A percentile compares a stretch with the other conserved stretches of the same genome.
These are phyloP conservation scores for Hortaea sp. DNA, from an alignment of 2,329 filamentous ascomycete genomes.

Conservation along the genomic window DNA sequence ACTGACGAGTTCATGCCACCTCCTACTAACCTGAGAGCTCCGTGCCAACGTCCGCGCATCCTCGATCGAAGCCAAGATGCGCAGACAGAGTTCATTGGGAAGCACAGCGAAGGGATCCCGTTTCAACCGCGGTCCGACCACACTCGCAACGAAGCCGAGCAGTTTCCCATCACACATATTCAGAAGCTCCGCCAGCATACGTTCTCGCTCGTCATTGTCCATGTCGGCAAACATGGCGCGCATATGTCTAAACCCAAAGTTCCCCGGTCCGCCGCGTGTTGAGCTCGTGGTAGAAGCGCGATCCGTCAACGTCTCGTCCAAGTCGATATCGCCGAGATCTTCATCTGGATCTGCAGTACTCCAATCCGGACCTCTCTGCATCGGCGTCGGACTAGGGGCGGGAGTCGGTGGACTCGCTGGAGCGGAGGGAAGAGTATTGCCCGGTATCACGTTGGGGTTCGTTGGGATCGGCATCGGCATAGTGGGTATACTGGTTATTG, in stretches of 20 bases:
- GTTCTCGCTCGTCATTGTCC: conserved; percentile 64
- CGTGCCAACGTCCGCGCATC: conserved; percentile 88
- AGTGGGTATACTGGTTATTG: conserved; percentile 17
- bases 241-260: conserved; percentile 54
- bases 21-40: conserved; percentile 88
- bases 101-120: conserved; percentile 91
- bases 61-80: conserved; percentile 95
- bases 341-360: conserved; percentile 69
- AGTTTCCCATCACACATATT: conserved; percentile 93
- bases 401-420: conserved; percentile 59
- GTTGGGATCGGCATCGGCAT: conserved; percentile 38
- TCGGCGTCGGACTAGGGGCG: conserved; percentile 55
- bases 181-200: conserved; percentile 75
- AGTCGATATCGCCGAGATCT: conserved; percentile 52
- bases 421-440: conserved; percentile 53
- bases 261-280: conserved; percentile 12
- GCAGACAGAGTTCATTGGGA: conserved; percentile 82
- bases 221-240: conserved; percentile 71
- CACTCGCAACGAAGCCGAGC: conserved; percentile 90
- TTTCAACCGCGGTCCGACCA: conserved; percentile 86
- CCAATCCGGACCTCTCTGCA: conserved; percentile 59
- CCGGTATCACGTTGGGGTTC: conserved; percentile 41
- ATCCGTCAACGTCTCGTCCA: conserved; percentile 17
- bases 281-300: conserved; percentile 15
- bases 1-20: conserved; percentile 86